Percentiles rank a stretch among this genome's conserved stretches.
phyloP scores from a whole-genome alignment of 148 eudicot species.

The Camellia granthamiana region DNA sequence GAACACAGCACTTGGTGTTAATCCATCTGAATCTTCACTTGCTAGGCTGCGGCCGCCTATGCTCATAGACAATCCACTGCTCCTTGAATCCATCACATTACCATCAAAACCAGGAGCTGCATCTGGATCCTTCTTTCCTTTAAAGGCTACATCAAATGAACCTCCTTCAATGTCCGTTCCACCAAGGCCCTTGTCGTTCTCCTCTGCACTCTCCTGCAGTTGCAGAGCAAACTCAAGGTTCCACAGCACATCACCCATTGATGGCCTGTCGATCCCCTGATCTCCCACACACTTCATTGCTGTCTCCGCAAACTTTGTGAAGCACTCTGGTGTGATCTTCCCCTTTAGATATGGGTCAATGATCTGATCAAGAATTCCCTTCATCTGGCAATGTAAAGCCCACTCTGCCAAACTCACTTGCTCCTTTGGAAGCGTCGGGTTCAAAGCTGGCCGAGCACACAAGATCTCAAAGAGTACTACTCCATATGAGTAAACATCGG shows the following conservation, averaged over 20 bases:
- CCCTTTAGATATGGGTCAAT: slow-evolving; percentile 4
- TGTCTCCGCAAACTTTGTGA: background rate
- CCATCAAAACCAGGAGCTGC: slow-evolving; percentile 26
- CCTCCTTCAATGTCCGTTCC: background rate
- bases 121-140: slow-evolving; percentile 64
- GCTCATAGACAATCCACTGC: slow-evolving; percentile 49
- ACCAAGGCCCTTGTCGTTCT: background rate
- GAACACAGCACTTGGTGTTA: background rate
- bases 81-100: background rate
- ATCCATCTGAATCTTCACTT: slow-evolving; percentile 32
- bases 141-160: slow-evolving; percentile 25
- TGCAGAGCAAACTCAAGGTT: slow-evolving; percentile 8
- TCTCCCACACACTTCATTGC: background rate
- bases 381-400: slow-evolving; percentile 3
- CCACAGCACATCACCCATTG: slow-evolving; percentile 9
- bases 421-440: background rate
- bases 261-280: background rate
- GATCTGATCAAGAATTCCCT: slow-evolving; percentile 5
- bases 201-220: background rate
- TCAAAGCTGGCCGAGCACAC: slow-evolving; percentile 6
- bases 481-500: slow-evolving; percentile 10
- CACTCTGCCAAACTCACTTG: slow-evolving; percentile 5
- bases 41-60: slow-evolving; percentile 83
- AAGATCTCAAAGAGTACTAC: slow-evolving; percentile 7
- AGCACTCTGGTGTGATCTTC: background rate